Conservation (phyloP, 2,329 filamentous ascomycete species). For the Akanthomyces muscarius region DNA sequence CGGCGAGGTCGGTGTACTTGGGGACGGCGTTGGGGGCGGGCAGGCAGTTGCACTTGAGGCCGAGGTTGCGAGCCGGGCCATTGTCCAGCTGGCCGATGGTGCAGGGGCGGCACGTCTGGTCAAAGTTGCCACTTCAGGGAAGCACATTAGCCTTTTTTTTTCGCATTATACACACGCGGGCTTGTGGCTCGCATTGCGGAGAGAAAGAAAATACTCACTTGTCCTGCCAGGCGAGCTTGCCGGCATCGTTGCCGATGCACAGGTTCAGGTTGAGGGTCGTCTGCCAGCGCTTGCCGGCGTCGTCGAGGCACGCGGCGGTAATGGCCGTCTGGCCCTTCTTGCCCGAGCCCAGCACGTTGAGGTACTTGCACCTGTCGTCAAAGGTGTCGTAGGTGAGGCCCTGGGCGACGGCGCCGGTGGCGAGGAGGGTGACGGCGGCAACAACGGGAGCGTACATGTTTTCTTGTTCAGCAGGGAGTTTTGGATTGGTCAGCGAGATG, state of each 20-base stretch:
- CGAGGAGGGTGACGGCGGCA: not conserved
- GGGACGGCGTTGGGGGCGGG: not conserved
- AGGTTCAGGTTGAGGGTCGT: conserved; percentile 10
- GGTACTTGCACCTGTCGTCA: not conserved
- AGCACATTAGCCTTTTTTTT: not conserved
- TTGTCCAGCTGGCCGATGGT: not conserved
- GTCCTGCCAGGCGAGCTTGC: conserved; percentile 6
- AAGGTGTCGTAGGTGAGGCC: not conserved
- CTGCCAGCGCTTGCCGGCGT: conserved; percentile 1
- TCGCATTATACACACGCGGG: not conserved
- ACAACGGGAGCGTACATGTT: not conserved
- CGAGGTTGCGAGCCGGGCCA: not conserved
- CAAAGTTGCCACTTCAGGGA: conserved; percentile 1
- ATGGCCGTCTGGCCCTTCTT: not conserved
- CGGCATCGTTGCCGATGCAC: conserved; percentile 7
- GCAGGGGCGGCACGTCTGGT: conserved; percentile 1
- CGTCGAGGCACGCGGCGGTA: not conserved
- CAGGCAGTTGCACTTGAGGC: conserved; percentile 8
- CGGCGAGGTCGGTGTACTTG: not conserved
- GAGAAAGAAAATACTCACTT: not conserved
- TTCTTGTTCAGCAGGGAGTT: not conserved
- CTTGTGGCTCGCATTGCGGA: no score
- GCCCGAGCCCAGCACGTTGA: not conserved
- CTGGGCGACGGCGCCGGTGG: not conserved
- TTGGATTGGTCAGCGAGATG: not conserved